Percentiles rank a stretch among this genome's conserved stretches.
Evolutionary conservation across 306 rosid genomes (phyloP).

Genomic region (Begonia loranthoides): DNA sequence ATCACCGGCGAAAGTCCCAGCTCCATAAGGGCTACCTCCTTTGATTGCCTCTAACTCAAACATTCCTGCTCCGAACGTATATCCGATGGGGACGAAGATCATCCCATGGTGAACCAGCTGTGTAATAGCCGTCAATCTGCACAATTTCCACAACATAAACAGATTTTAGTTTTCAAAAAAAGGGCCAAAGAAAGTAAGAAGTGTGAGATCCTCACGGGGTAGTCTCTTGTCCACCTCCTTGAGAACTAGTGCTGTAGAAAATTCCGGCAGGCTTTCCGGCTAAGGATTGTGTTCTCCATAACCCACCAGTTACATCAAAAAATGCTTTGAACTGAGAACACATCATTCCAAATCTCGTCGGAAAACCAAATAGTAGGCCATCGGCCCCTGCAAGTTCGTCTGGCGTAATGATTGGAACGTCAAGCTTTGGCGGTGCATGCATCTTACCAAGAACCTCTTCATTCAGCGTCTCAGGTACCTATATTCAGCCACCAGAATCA

Average conservation of each 20-base stretch:
- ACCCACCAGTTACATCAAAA: slow-evolving; percentile 68
- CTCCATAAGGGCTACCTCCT: slow-evolving; percentile 85
- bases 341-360: slow-evolving; percentile 87
- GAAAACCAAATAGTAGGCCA: slow-evolving; percentile 76
- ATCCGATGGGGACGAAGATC: slow-evolving; percentile 87
- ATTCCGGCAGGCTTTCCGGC: slow-evolving; percentile 90
- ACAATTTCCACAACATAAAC: slow-evolving; percentile 10
- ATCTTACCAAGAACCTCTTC: slow-evolving; percentile 59
- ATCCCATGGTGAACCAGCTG: slow-evolving; percentile 93
- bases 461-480: slow-evolving; percentile 79
- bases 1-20: slow-evolving; percentile 83
- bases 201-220: slow-evolving; percentile 44
- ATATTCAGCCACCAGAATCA: neutral
- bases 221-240: slow-evolving; percentile 94
- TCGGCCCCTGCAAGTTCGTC: slow-evolving; percentile 66
- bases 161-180: neutral
- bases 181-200: too few species aligned
- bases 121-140: slow-evolving; percentile 83
- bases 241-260: slow-evolving; percentile 75
- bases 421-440: slow-evolving; percentile 78
- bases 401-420: slow-evolving; percentile 58
- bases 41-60: slow-evolving; percentile 72
- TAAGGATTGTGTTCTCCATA: slow-evolving; percentile 70
- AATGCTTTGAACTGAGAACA: slow-evolving; percentile 77
- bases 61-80: slow-evolving; percentile 93